Evolutionary conservation across 2,329 filamentous ascomycete genomes (phyloP).

Genomic region (Cadophora gregata): DNA sequence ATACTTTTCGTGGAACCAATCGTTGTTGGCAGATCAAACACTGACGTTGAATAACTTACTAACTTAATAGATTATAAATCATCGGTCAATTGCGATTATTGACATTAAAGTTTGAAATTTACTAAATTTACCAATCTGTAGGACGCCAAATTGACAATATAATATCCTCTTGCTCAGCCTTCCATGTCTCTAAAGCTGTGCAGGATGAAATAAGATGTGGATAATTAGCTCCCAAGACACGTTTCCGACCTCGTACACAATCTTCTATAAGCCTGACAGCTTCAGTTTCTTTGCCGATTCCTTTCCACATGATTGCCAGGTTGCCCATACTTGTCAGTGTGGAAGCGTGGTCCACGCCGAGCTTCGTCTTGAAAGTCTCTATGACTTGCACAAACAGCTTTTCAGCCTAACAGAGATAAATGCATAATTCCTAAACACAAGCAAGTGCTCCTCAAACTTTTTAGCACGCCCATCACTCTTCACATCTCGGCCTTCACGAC

Average conservation of each 20-base stretch:
- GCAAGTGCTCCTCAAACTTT: slow-evolving; percentile 45
- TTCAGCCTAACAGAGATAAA: slow-evolving; percentile 41
- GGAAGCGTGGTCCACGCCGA: slow-evolving; percentile 13
- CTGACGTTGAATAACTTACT: background rate
- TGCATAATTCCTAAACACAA: slow-evolving; percentile 45
- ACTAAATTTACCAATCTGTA: background rate
- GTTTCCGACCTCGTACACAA: slow-evolving; percentile 6
- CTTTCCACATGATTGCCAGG: background rate
- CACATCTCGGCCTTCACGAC: background rate
- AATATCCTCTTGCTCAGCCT: slow-evolving; percentile 13
- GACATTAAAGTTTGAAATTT: background rate
- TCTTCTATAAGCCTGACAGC: slow-evolving; percentile 23
- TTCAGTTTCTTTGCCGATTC: slow-evolving; percentile 1
- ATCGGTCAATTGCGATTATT: no score
- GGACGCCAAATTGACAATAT: background rate
- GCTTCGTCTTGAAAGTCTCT: slow-evolving; percentile 8
- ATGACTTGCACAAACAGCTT: slow-evolving; percentile 13
- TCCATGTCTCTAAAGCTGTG: slow-evolving; percentile 18
- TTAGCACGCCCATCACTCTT: background rate
- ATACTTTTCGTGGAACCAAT: background rate
- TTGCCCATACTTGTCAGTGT: background rate
- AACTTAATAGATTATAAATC: background rate
- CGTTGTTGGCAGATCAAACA: background rate
- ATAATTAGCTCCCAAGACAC: slow-evolving; percentile 14
- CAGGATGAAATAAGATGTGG: slow-evolving; percentile 16